Conservation (phyloP, 192 early-diverging fungal species). For the Coemansia sp. region DNA sequence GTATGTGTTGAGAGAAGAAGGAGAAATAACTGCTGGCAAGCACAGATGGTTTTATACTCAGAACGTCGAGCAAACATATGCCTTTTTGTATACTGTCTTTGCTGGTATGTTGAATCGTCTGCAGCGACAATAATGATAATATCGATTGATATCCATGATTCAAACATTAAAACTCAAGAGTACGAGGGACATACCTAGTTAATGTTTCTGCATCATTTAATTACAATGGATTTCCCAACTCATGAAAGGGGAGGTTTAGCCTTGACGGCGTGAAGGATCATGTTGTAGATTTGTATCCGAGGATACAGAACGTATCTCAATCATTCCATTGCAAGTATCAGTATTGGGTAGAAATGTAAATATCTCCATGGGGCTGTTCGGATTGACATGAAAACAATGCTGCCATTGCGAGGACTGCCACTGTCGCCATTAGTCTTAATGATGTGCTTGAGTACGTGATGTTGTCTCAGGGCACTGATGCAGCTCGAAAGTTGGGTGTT, state of each 20-base stretch:
- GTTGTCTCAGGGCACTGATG: too few species aligned
- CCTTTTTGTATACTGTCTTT: not conserved
- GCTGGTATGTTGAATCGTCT: not conserved
- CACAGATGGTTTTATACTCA: too few species aligned
- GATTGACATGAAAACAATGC: not conserved
- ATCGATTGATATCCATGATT: not conserved
- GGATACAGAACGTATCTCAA: not conserved
- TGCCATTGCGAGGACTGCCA: not conserved
- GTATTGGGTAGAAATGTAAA: not conserved
- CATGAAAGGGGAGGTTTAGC: not conserved
- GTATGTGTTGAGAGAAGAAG: too few species aligned
- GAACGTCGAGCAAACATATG: too few species aligned
- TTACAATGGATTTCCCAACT: not conserved
- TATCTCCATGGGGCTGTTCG: not conserved
- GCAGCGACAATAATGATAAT: not conserved
- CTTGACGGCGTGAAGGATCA: not conserved
- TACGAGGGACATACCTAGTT: too few species aligned
- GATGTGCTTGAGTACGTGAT: too few species aligned
- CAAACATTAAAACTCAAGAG: not conserved
- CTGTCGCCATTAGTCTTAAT: not conserved
- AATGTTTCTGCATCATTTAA: not conserved
- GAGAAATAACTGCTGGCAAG: too few species aligned
- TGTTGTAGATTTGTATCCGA: too few species aligned
- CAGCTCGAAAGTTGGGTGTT: too few species aligned
- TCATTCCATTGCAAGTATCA: not conserved